Evolutionary conservation across 306 rosid genomes (phyloP), one percentile per base, ranked within the genome.

Genomic region (Dalbergia cochinchinensis): DNA sequence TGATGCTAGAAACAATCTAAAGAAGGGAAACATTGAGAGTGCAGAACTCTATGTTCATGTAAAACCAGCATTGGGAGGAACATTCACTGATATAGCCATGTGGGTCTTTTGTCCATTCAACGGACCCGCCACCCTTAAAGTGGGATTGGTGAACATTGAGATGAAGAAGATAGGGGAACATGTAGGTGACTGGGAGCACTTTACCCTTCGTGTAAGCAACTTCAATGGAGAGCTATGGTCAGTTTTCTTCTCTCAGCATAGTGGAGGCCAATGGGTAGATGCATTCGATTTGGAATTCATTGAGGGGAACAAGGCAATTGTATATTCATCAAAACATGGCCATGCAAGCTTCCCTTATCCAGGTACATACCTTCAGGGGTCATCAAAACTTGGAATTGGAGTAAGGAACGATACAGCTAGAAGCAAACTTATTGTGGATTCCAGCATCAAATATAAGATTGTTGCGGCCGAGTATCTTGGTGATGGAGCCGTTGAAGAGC

Each of bases 271-370:
- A 50, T 50, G 57, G 57, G 16, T 50, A n/a, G 57, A 50, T 13
- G 57, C 57, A 50, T 50, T 50, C 57, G 7, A 50, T 6, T 50
- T 50, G 18, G 57, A 50, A 19, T 50, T 50, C 18, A 50, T 50
- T 50, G 57, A 50, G 16, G 57, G 55, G 57, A 48, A 50, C 18
- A 50, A 50, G 13, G 16, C 57, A 50, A 50, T 92, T 4, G 94
- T 92, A 8, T 92, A 89, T 71, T 91, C 97, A 13, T 92, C 97
- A 37, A 92, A 87, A 80, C 34, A 88, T 50, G 95, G 95, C 18
- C 97, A 50, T 79, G 92, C 94, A 57, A 92, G 97, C 85, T 92
- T 47, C 74, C 90, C 97, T 10, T 96, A 92, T 78, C 85, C 94
- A 0, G 97, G 97, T 44, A 87, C 84, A 5, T 89, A 90, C 83